phyloP scores from a whole-genome alignment of 192 early-diverging fungal genomes.

The Coemansia sp. region DNA sequence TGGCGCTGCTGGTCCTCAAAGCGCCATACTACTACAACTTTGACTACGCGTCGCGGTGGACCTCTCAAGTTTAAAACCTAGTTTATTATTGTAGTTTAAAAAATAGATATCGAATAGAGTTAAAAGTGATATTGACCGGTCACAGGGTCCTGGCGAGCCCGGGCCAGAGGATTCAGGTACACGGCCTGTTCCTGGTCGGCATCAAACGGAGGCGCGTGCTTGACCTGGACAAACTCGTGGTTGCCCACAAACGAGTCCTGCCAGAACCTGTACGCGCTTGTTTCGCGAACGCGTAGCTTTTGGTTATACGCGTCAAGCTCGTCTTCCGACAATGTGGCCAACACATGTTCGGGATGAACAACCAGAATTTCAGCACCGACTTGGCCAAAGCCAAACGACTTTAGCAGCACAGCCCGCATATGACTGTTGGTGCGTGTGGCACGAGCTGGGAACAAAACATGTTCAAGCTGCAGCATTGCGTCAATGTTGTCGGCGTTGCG shows the following conservation, averaged over 20 bases:
- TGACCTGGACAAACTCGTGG: constrained; percentile 26
- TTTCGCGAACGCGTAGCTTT: constrained; percentile 1
- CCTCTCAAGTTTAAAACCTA: background rate
- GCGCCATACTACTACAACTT: constrained; percentile 38
- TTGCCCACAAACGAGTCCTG: constrained; percentile 29
- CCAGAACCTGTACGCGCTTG: constrained; percentile 32
- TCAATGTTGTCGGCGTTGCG: constrained; percentile 63
- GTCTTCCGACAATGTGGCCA: constrained; percentile 33
- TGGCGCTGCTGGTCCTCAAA: constrained; percentile 5
- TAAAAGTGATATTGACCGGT: constrained; percentile 32
- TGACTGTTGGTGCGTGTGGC: constrained; percentile 56
- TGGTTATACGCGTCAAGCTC: constrained; percentile 17
- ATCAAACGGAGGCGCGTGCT: constrained; percentile 23
- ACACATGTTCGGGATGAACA: constrained; percentile 66
- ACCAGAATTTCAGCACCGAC: constrained; percentile 70
- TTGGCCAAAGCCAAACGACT: constrained; percentile 74
- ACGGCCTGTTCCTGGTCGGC: constrained; percentile 20
- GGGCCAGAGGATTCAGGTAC: constrained; percentile 21
- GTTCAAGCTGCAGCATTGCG: constrained; percentile 64
- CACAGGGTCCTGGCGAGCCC: constrained; percentile 11
- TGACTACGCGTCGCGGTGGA: constrained; percentile 27
- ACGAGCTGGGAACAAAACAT: constrained; percentile 76
- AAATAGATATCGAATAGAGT: constrained; percentile 3
- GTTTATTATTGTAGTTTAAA: constrained; percentile 1
- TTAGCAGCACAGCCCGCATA: constrained; percentile 65